phyloP scores from a whole-genome alignment of 106 monocot genomes.

The Acorus gramineus region DNA sequence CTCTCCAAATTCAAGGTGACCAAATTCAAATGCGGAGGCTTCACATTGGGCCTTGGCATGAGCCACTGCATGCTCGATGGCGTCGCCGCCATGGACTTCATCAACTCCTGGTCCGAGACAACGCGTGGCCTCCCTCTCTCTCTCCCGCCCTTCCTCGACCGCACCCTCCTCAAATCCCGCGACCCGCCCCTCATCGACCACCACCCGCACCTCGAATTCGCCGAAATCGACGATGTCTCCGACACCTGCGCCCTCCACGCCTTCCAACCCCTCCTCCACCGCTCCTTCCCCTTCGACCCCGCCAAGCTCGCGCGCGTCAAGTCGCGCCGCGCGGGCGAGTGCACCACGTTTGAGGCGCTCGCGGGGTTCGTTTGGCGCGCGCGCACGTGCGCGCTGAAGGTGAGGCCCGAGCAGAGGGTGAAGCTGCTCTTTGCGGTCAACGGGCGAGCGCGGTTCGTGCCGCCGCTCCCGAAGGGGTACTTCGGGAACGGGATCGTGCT shows the following conservation, averaged over 20 bases:
- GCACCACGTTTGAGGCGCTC: conserved; percentile 66
- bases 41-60: conserved; percentile 10
- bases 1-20: conserved; percentile 13
- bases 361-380: conserved; percentile 64
- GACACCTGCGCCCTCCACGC: conserved; percentile 22
- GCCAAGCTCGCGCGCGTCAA: conserved; percentile 37
- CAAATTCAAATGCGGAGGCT: conserved; percentile 20
- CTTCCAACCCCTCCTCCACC: conserved; percentile 38
- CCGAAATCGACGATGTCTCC: conserved; percentile 47
- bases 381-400: conserved; percentile 35
- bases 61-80: conserved; percentile 25
- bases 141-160: too few relatives aligned
- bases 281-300: conserved; percentile 52
- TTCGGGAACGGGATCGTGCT: conserved; percentile 84
- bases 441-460: conserved; percentile 46
- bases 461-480: conserved; percentile 67
- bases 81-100: conserved; percentile 15
- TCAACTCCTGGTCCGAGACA: conserved; percentile 14
- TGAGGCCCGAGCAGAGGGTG: conserved; percentile 39
- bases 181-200: conserved; percentile 53
- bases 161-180: too few relatives aligned
- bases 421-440: conserved; percentile 83
- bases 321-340: not conserved
- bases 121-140: conserved; percentile 13
- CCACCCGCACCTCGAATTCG: conserved; percentile 56